A percentile compares a stretch with the other conserved stretches of the same genome.
Evolutionary conservation across 2,329 filamentous ascomycete genomes (phyloP).

Genomic region (Colletotrichum nymphaeae): DNA sequence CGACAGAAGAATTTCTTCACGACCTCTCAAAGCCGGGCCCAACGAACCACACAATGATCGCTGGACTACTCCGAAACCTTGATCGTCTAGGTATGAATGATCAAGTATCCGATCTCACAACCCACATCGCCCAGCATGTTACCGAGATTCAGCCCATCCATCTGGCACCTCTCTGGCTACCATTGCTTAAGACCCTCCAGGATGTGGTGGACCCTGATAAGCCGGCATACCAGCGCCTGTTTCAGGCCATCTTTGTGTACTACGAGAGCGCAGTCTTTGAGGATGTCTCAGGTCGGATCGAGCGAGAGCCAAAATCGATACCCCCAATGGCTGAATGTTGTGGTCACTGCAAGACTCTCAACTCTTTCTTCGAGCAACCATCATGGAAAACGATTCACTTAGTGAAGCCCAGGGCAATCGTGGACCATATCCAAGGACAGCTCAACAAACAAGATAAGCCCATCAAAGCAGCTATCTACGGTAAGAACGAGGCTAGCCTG

Average conservation of each 20-base stretch:
- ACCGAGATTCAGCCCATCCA: conserved; percentile 24
- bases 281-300: conserved; percentile 8
- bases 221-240: conserved; percentile 15
- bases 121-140: neutral
- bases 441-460: conserved; percentile 24
- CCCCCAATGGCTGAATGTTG: conserved; percentile 23
- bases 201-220: conserved; percentile 14
- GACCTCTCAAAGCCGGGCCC: neutral
- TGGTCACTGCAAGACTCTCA: conserved; percentile 14
- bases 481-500: conserved; percentile 11
- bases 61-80: conserved; percentile 22
- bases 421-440: conserved; percentile 13
- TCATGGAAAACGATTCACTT: conserved; percentile 24
- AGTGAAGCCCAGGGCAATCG: conserved; percentile 7
- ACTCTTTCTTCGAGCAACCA: conserved; percentile 25
- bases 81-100: conserved; percentile 23
- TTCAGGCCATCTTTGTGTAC: conserved; percentile 11
- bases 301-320: conserved; percentile 6
- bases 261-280: conserved; percentile 24
- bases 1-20: neutral
- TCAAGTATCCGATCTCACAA: neutral
- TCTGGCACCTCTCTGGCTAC: conserved; percentile 25
- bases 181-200: conserved; percentile 16
- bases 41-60: conserved; percentile 10
- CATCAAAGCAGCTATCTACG: conserved; percentile 13